Conservation (phyloP, 208 protist species). For the Leishmania tarentolae region DNA sequence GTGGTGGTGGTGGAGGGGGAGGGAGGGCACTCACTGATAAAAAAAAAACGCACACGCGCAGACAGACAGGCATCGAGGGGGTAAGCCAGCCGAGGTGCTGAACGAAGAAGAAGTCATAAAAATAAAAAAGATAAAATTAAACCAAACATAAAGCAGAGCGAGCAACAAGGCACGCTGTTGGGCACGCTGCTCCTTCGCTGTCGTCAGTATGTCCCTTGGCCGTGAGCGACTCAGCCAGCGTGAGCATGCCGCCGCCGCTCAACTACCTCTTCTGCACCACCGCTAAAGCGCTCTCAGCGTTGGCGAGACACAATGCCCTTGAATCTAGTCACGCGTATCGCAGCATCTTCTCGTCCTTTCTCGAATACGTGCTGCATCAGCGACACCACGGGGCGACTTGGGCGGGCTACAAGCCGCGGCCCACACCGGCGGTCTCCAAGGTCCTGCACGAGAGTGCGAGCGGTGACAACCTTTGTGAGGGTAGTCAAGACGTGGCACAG, state of each 20-base stretch:
- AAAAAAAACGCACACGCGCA: neutral
- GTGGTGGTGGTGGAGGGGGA: no score
- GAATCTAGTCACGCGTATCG: neutral
- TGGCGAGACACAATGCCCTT: no score
- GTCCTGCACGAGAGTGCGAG: no score
- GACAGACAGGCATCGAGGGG: no score
- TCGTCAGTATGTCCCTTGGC: no score
- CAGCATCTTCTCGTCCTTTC: neutral
- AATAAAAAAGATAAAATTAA: neutral
- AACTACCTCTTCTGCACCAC: neutral
- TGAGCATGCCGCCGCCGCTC: neutral
- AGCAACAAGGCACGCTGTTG: neutral
- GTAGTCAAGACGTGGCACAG: no score
- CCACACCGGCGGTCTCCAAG: no score
- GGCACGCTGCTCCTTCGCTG: neutral
- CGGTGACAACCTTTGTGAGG: no score
- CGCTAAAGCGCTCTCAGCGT: no score
- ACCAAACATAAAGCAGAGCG: neutral
- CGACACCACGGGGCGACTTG: neutral
- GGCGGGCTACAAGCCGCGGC: no score
- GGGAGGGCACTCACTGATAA: neutral
- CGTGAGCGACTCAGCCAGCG: neutral
- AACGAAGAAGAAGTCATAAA: neutral
- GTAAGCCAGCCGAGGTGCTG: no score
- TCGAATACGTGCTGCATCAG: neutral